Evolutionary conservation across 2,329 filamentous ascomycete genomes (phyloP), one percentile per base, ranked within the genome.

Genomic region (Rutstroemia sydowiana): DNA sequence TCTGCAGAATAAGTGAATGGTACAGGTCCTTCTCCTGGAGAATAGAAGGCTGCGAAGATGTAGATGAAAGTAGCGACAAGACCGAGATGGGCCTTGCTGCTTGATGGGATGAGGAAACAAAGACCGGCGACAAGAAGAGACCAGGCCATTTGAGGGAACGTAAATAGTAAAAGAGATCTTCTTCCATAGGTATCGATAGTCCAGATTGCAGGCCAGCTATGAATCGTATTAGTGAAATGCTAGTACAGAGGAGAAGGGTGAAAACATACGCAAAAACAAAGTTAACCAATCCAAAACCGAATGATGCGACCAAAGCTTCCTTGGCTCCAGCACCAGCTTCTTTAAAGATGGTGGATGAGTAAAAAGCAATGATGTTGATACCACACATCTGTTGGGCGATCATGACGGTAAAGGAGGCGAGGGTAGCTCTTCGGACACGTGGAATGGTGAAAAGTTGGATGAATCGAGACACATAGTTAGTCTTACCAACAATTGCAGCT

Each of bases 391-490:
- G 63, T 48, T 65, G 63, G 1, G 60, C 61, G 45, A 65, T 82
- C 88, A 95, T 95, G 59, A 92, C 87, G 1, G 82, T 81, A 57
- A 83, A 87, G 1, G 87, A 85, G 5, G 88, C 88, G 28, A 87
- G 74, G 3, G 83, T 91, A 2, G 89, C 89, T 37, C 84, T 77
- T 13, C 84, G 78, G 10, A 87, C 73, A 43, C 85, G 78, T 1
- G 85, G 82, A 52, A 88, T 76, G 10, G 81, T 85, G 62, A 88
- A 85, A 1, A 85, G 71, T 63, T 88, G 78, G 34, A 75, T 60
- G 57, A 88, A 82, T 14, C 85, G 79, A 20, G 72, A 77, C 45
- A 81, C 83, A 67, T 75, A 82, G 59, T 71, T 76, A 13, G 73
- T 58, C 40, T 66, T 68, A 8, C 60, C 60, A 0, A 64, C 40